These are phyloP conservation scores for Stagonosporopsis rhizophila DNA, from an alignment of 2,329 filamentous ascomycete species.

Conservation along the genomic window DNA sequence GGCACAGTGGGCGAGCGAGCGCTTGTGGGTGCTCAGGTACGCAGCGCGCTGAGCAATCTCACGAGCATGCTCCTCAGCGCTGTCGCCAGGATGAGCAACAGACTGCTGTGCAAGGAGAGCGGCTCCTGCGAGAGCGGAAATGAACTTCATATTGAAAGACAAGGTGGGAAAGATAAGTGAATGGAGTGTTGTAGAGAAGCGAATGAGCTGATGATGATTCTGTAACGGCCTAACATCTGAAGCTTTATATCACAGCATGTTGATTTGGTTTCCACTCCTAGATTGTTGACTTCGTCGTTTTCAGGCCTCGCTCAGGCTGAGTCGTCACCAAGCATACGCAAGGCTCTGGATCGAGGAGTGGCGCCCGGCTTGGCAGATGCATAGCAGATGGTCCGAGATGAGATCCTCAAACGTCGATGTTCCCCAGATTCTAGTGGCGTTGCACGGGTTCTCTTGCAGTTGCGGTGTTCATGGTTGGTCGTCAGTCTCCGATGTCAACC, in stretches of 20 bases:
- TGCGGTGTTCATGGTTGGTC: not conserved
- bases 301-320: conserved; percentile 10
- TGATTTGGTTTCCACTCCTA: not conserved
- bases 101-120: conserved; percentile 37
- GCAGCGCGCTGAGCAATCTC: conserved; percentile 47
- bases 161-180: conserved; percentile 4
- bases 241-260: conserved; percentile 14
- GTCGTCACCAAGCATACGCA: conserved; percentile 22
- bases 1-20: conserved; percentile 52
- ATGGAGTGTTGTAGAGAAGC: conserved; percentile 5
- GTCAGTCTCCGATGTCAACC: not conserved
- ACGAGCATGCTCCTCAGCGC: conserved; percentile 38
- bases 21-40: conserved; percentile 47
- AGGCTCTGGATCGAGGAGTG: conserved; percentile 6
- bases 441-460: not conserved
- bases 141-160: conserved; percentile 31
- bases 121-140: conserved; percentile 34
- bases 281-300: not conserved
- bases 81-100: conserved; percentile 51
- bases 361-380: conserved; percentile 11
- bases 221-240: not conserved
- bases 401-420: not conserved
- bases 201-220: conserved; percentile 8
- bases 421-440: not conserved
- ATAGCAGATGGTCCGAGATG: not conserved